These are phyloP conservation scores for Syncephalastrum racemosum DNA, from an alignment of 371 early-diverging fungal species.

Conservation along the genomic window DNA sequence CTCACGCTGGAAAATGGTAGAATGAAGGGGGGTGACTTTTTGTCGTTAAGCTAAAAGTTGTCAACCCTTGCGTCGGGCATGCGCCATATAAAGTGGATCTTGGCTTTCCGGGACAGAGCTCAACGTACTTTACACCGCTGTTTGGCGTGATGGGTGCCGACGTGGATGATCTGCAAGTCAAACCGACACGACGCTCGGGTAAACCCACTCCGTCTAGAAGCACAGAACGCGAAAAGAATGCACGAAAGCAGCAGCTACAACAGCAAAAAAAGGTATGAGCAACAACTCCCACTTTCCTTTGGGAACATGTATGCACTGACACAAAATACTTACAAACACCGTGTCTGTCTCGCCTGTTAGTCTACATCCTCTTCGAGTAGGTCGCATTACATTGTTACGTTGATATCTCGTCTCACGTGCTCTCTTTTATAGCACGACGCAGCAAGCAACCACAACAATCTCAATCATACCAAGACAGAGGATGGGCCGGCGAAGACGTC, in stretches of 20 bases:
- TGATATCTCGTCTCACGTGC: too few species aligned
- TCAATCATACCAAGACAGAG: slow-evolving; percentile 13
- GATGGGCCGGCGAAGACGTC: slow-evolving; percentile 63
- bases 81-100: slow-evolving; percentile 24
- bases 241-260: slow-evolving; percentile 5
- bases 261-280: too few species aligned
- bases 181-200: slow-evolving; percentile 12
- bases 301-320: too few species aligned
- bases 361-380: too few species aligned
- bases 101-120: slow-evolving; percentile 32
- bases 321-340: too few species aligned
- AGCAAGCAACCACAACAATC: slow-evolving; percentile 18
- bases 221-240: slow-evolving; percentile 7
- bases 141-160: slow-evolving; percentile 46
- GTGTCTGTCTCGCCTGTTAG: too few species aligned
- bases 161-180: slow-evolving; percentile 53
- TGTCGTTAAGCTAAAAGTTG: neutral
- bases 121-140: slow-evolving; percentile 30
- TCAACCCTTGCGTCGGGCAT: slow-evolving; percentile 3
- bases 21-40: neutral
- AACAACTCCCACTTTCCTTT: too few species aligned
- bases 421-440: slow-evolving; percentile 3
- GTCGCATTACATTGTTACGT: too few species aligned
- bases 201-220: slow-evolving; percentile 7
- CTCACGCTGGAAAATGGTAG: slow-evolving; percentile 60